Evolutionary conservation across 2,329 filamentous ascomycete genomes (phyloP), one percentile per base, ranked within the genome.

Genomic region (Tolypocladium capitatum): DNA sequence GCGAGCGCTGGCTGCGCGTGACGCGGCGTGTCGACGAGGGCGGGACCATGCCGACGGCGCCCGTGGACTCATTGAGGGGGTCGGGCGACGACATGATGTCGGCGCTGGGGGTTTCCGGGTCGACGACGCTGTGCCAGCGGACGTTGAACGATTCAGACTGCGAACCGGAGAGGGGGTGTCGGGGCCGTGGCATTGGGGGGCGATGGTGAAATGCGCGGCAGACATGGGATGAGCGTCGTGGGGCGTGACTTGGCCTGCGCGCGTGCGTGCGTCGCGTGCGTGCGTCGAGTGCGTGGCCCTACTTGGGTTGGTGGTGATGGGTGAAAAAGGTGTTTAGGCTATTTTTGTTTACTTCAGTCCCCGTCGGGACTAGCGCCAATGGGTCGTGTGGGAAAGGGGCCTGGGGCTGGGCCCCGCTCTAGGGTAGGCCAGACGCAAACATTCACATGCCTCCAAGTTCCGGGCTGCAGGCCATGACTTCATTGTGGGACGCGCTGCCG

Each of bases 41-140:
- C 46, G 62, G 63, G 45, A 59, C 53, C 31, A 60, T 55, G 48
- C 55, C 56, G 47, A 59, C 54, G 48, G 63, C 56, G n/a, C 61
- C 58, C 41, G 65, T 66, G 45, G 55, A 53, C 44, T 68, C 65
- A 59, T 69, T 72, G 49, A 75, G 64, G 41, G 73, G 73, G 58
- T 75, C 73, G 35, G 73, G 73, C 53, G 72, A 75, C 47, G 71
- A 74, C 62, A 71, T 69, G 56, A 66, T 62, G 58, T 70, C 70
- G 53, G 62, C 62, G 56, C 62, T 66, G 46, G 64, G 60, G 45
- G 63, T 66, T 43, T 59, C 60, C 53, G 64, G 62, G 53, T 59
- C 58, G 48, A 60, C 60, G 52, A 63, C 56, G 46, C 57, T 59
- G 48, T 64, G 63, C 64, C 64, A 66, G 55, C 64, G 63, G 48